These are phyloP conservation scores for Aspergillus neoniger DNA, from an alignment of 2,329 filamentous ascomycete species.

Conservation along the genomic window DNA sequence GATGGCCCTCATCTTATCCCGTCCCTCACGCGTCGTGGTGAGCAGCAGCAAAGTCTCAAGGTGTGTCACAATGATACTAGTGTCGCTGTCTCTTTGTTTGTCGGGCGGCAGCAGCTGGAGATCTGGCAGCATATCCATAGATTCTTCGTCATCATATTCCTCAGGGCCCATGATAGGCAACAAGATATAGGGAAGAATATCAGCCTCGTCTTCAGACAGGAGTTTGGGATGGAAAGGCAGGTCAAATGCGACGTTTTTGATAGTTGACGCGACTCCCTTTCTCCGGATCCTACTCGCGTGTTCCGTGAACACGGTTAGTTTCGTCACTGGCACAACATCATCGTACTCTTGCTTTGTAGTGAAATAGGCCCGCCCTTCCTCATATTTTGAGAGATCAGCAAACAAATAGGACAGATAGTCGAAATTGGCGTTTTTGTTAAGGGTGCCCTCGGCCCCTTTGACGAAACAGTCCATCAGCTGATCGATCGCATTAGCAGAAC, in stretches of 20 bases:
- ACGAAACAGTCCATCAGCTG: constrained; percentile 96
- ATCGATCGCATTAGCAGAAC: constrained; percentile 74
- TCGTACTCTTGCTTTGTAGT: constrained; percentile 74
- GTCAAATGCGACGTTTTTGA: constrained; percentile 93
- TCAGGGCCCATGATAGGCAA: constrained; percentile 86
- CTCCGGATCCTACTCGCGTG: constrained; percentile 79
- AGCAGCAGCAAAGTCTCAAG: constrained; percentile 84
- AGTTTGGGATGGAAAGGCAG: constrained; percentile 70
- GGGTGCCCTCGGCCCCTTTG: constrained; percentile 77
- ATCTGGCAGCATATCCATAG: constrained; percentile 82
- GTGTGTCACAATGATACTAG: constrained; percentile 78
- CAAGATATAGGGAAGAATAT: constrained; percentile 84
- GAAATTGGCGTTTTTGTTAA: constrained; percentile 83
- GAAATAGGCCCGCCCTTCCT: constrained; percentile 74
- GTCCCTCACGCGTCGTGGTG: constrained; percentile 73
- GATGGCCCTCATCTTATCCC: constrained; percentile 71
- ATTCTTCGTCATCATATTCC: constrained; percentile 85
- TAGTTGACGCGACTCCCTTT: constrained; percentile 91
- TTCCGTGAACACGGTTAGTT: constrained; percentile 92
- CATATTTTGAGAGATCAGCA: constrained; percentile 84
- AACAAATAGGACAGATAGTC: constrained; percentile 95
- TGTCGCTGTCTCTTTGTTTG: constrained; percentile 79
- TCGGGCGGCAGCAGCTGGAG: constrained; percentile 86
- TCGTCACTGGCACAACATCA: constrained; percentile 81
- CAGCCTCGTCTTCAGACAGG: constrained; percentile 69